A percentile compares a stretch with the other conserved stretches of the same genome.
phyloP scores from a whole-genome alignment of 768 basidiomycete genomes.

The Leccinum subgranulosum region DNA sequence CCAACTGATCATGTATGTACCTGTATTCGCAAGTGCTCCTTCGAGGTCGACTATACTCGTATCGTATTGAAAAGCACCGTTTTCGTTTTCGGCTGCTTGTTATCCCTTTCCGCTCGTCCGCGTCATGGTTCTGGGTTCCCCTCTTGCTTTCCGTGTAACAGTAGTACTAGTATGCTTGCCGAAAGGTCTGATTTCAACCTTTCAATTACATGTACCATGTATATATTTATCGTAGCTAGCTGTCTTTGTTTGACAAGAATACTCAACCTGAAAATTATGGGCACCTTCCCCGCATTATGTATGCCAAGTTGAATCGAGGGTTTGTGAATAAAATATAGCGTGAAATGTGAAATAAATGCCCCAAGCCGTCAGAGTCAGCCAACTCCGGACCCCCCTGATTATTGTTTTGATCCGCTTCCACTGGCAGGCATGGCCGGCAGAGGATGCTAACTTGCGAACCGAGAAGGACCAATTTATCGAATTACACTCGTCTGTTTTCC shows the following conservation, averaged over 20 bases:
- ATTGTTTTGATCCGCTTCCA: too few species aligned
- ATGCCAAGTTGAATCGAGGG: not conserved
- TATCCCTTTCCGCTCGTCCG: not conserved
- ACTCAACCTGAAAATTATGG: not conserved
- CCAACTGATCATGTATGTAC: constrained; percentile 2
- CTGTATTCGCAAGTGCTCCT: not conserved
- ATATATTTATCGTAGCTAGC: not conserved
- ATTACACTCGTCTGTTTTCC: not conserved
- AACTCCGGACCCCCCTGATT: too few species aligned
- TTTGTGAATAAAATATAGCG: not conserved
- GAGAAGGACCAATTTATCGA: not conserved
- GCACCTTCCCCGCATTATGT: not conserved
- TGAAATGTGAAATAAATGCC: not conserved
- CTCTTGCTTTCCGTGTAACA: not conserved
- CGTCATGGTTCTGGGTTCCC: not conserved
- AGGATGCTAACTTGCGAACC: too few species aligned
- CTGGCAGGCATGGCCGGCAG: too few species aligned
- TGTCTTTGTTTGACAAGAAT: not conserved
- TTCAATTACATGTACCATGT: not conserved
- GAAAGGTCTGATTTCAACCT: not conserved
- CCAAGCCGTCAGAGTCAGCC: not conserved
- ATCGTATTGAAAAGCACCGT: not conserved
- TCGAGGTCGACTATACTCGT: not conserved
- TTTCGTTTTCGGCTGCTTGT: not conserved
- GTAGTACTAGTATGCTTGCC: not conserved